Evolutionary conservation across 768 basidiomycete species (phyloP).

Genomic region (Dentipellis fragilis): DNA sequence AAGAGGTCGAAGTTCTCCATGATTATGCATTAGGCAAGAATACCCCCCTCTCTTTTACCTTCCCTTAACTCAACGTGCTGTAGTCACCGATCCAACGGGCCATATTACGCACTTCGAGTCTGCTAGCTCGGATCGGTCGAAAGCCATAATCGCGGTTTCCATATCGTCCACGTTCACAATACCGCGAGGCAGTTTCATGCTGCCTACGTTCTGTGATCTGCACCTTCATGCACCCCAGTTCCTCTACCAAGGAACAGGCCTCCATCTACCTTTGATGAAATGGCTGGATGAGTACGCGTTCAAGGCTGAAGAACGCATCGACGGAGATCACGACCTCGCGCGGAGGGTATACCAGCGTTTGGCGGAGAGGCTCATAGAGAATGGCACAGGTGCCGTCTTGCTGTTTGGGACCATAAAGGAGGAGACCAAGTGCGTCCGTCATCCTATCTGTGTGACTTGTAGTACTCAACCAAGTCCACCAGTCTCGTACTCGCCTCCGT

Average conservation of each 20-base stretch:
- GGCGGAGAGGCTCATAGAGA: slow-evolving; percentile 52
- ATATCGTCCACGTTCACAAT: slow-evolving; percentile 17
- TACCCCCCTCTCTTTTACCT: too few relatives aligned
- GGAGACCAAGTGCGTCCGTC: slow-evolving; percentile 52
- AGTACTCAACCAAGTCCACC: background rate
- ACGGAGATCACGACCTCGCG: slow-evolving; percentile 50
- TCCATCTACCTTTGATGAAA: slow-evolving; percentile 76
- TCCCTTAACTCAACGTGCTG: background rate
- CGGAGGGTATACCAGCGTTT: slow-evolving; percentile 28
- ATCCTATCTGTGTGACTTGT: background rate
- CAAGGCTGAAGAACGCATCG: slow-evolving; percentile 70
- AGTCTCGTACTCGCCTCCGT: slow-evolving; percentile 72
- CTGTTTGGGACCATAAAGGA: slow-evolving; percentile 78
- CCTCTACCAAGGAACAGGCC: slow-evolving; percentile 77
- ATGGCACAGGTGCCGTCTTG: slow-evolving; percentile 69
- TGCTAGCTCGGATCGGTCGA: slow-evolving; percentile 26
- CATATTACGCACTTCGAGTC: slow-evolving; percentile 41
- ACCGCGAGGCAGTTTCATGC: slow-evolving; percentile 49
- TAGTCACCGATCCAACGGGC: slow-evolving; percentile 21
- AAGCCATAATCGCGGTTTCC: slow-evolving; percentile 18
- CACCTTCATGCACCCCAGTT: slow-evolving; percentile 89
- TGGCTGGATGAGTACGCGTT: slow-evolving; percentile 81
- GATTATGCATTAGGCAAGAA: slow-evolving; percentile 45
- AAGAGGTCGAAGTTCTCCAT: slow-evolving; percentile 40
- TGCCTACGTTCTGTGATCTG: slow-evolving; percentile 77